Percentiles rank a stretch among this genome's conserved stretches.
These are phyloP conservation scores for Hortiboletus campestris DNA, from an alignment of 768 basidiomycete species.

Conservation along the genomic window DNA sequence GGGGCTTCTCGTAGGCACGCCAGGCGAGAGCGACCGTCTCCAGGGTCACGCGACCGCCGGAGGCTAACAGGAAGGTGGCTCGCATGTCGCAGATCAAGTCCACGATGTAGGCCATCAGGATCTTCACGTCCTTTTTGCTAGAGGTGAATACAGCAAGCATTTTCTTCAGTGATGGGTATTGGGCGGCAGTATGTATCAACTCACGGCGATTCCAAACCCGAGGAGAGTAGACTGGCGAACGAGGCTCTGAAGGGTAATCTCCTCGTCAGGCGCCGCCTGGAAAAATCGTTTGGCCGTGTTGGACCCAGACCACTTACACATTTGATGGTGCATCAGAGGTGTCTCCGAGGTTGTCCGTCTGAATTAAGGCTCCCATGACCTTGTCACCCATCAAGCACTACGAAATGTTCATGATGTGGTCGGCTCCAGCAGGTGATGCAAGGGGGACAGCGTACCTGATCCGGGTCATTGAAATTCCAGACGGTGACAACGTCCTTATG, in stretches of 20 bases:
- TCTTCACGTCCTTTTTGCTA: constrained; percentile 9
- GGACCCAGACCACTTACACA: neutral
- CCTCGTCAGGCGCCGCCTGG: neutral
- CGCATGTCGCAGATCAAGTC: constrained; percentile 19
- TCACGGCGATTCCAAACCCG: constrained; percentile 2
- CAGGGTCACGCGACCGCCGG: neutral
- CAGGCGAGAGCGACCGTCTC: neutral
- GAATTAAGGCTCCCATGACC: neutral
- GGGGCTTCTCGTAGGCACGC: neutral
- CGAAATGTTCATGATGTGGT: neutral
- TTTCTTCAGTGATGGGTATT: neutral
- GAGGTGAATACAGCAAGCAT: neutral
- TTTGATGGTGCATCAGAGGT: neutral
- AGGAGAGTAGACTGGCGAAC: neutral
- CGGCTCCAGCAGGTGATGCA: neutral
- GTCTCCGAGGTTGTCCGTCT: neutral
- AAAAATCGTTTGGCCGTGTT: neutral
- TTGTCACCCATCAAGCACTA: constrained; percentile 11
- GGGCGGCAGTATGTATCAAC: neutral
- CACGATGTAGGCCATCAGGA: constrained; percentile 15
- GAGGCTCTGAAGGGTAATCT: neutral
- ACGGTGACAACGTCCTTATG: constrained; percentile 3
- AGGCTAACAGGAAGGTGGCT: constrained; percentile 1
- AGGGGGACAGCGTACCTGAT: neutral
- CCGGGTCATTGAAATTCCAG: constrained; percentile 17